Conservation (phyloP, 2,329 filamentous ascomycete species). For the Aspergillus oerlinghausenensis region DNA sequence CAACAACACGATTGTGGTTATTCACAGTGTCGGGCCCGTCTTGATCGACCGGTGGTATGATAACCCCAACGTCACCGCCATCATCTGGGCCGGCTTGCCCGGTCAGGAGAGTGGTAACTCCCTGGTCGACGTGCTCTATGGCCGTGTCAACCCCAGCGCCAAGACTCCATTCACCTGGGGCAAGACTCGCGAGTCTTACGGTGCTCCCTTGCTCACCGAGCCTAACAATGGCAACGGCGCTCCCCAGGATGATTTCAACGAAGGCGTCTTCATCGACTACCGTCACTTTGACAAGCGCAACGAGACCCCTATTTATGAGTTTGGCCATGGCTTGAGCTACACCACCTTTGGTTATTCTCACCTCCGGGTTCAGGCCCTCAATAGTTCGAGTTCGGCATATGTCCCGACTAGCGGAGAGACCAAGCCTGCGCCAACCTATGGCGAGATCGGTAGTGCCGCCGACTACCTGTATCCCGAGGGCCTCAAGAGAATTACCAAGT, state of each 20-base stretch:
- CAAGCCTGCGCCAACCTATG: conserved; percentile 49
- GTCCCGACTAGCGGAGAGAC: conserved; percentile 50
- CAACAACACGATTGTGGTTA: conserved; percentile 86
- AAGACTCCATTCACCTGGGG: conserved; percentile 62
- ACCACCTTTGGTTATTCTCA: conserved; percentile 60
- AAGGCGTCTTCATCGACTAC: conserved; percentile 58
- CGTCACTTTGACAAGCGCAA: conserved; percentile 51
- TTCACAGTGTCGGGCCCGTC: conserved; percentile 80
- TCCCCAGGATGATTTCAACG: conserved; percentile 57
- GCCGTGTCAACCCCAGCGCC: conserved; percentile 58
- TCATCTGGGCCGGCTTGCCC: conserved; percentile 70
- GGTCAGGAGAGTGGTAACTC: conserved; percentile 73
- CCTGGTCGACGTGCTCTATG: conserved; percentile 69
- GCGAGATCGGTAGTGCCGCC: conserved; percentile 44
- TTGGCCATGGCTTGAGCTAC: conserved; percentile 59
- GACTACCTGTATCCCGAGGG: conserved; percentile 54
- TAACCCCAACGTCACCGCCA: conserved; percentile 66
- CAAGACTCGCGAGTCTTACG: conserved; percentile 50
- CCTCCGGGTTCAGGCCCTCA: conserved; percentile 45
- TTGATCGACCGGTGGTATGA: conserved; percentile 60
- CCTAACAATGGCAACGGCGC: conserved; percentile 54
- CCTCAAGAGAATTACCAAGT: conserved; percentile 47
- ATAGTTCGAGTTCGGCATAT: conserved; percentile 47
- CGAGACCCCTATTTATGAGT: conserved; percentile 57
- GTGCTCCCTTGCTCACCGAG: conserved; percentile 52